Percentiles rank a stretch among this genome's conserved stretches.
phyloP scores from a whole-genome alignment of 805 yeast species.

The Zygotorulaspora florentina region DNA sequence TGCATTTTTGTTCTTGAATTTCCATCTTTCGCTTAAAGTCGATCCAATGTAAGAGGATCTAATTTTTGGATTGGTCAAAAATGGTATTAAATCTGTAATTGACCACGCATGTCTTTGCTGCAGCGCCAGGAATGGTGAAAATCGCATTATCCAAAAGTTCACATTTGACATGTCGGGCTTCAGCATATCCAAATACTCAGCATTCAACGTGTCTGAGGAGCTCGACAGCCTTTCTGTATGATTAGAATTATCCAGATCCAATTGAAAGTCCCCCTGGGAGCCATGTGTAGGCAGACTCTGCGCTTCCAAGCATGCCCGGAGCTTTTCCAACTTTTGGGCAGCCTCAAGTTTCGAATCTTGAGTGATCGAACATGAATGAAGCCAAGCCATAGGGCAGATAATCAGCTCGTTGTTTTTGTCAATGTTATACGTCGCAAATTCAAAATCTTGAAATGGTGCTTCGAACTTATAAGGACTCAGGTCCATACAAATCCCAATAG shows the following conservation, averaged over 20 bases:
- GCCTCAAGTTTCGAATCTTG: slow-evolving; percentile 17
- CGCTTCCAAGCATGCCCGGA: slow-evolving; percentile 10
- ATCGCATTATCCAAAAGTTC: slow-evolving; percentile 71
- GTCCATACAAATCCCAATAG: slow-evolving; percentile 93
- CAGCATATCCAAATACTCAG: slow-evolving; percentile 27
- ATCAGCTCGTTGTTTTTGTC: slow-evolving; percentile 49
- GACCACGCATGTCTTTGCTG: slow-evolving; percentile 22
- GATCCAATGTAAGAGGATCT: slow-evolving; percentile 24
- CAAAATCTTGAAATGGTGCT: slow-evolving; percentile 73
- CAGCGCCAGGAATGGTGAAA: slow-evolving; percentile 56
- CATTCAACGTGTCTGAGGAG: slow-evolving; percentile 6
- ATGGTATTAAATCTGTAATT: slow-evolving; percentile 5
- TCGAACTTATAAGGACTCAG: slow-evolving; percentile 79
- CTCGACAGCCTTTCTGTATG: slow-evolving; percentile 7
- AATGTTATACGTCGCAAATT: slow-evolving; percentile 56
- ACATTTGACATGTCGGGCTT: slow-evolving; percentile 48
- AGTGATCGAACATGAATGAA: slow-evolving; percentile 46
- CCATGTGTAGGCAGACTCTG: slow-evolving; percentile 24
- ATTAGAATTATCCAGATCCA: slow-evolving; percentile 19
- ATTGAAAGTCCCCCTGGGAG: slow-evolving; percentile 25
- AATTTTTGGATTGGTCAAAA: slow-evolving; percentile 1
- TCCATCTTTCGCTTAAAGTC: slow-evolving; percentile 23
- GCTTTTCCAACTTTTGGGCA: slow-evolving; percentile 7
- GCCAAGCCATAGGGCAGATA: slow-evolving; percentile 86
- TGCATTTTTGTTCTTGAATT: slow-evolving; percentile 27